Base-by-base conservation (phyloP, 176 grass and related monocot species). In the Oryza longistaminata region DNA sequence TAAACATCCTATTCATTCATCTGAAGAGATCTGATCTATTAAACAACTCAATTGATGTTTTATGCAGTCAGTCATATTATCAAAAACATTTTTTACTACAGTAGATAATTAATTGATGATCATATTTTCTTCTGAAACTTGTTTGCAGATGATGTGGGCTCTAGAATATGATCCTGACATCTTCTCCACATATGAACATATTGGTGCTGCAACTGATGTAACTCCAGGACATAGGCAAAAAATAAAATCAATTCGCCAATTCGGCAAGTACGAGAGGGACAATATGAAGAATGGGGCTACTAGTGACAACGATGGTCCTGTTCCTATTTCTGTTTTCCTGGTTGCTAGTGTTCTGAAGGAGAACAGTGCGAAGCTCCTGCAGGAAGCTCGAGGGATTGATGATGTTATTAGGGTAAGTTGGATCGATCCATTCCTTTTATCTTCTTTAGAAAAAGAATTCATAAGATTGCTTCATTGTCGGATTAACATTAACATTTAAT, bases 301-400 rank as follows among this genome's bases (percentile, higher is more conserved):
- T 65, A 86, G 85, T 9, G 39, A 35, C 37, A 71, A 33, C 66
- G 92, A 94, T 35, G 90, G 86, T 7, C 95, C 96, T 71, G 82
- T 98, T 64, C 96, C 96, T 9, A 98, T 98, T 85, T 92, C 96
- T 4, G 96, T 98, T 87, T 98, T 98, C 83, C 87, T 98, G 26
- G 96, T 98, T 83, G 96, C 96, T 40, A 95, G 96, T 91, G 93
- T 98, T 72, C 88, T 98, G 40, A 95, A 98, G 76, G 93, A 98
- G 78, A 93, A 98, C 68, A 95, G 96, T 76, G 31, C 86, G 61
- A 97, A 88, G 68, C 80, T 98, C 31, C 25, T 98, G 39, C 89
- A 87, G 24, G 96, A 98, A 90, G 93, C 96, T 64, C 89, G 87
- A 8, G 93, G 96, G 49, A 77, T 98, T 49, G 96, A 98, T 85